Percentiles rank a stretch among this genome's conserved stretches.
These are phyloP conservation scores for Cardiospermum halicacabum DNA, from an alignment of 345 rosid genomes.

Conservation along the genomic window DNA sequence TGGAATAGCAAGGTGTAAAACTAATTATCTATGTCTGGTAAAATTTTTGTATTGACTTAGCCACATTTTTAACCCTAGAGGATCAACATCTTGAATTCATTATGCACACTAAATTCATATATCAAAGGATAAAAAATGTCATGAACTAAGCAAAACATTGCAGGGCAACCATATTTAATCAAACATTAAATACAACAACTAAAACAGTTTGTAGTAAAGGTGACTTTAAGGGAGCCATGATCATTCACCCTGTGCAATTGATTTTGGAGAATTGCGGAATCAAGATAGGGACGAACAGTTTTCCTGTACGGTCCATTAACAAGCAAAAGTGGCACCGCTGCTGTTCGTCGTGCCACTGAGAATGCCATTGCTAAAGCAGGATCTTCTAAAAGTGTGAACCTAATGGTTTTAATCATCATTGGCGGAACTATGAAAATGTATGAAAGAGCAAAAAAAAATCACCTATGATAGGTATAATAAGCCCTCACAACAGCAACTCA, in stretches of 20 bases:
- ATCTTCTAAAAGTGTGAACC: slow-evolving; percentile 93
- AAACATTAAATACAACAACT: not conserved
- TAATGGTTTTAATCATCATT: slow-evolving; percentile 29
- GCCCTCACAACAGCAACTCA: not conserved
- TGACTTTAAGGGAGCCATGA: slow-evolving; percentile 75
- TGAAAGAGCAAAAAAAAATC: slow-evolving; percentile 3
- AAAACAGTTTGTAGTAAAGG: too few relatives aligned
- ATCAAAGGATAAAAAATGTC: not conserved
- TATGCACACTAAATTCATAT: not conserved
- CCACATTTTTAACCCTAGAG: not conserved
- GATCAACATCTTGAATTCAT: not conserved
- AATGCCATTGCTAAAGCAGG: slow-evolving; percentile 99
- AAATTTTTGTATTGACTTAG: not conserved
- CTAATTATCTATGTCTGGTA: not conserved
- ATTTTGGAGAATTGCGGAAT: slow-evolving; percentile 85
- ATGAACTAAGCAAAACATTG: not conserved
- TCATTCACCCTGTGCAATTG: slow-evolving; percentile 82
- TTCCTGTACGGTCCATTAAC: slow-evolving; percentile 97
- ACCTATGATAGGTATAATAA: not conserved
- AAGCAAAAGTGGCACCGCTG: slow-evolving; percentile 90
- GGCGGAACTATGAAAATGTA: slow-evolving; percentile 12
- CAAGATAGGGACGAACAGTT: slow-evolving; percentile 85
- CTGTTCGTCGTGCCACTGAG: slow-evolving; percentile 94
- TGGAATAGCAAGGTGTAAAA: not conserved
- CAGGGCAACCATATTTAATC: not conserved